These are phyloP conservation scores for Paecilomyces niveus DNA, from an alignment of 2,329 filamentous ascomycete species.

Conservation along the genomic window DNA sequence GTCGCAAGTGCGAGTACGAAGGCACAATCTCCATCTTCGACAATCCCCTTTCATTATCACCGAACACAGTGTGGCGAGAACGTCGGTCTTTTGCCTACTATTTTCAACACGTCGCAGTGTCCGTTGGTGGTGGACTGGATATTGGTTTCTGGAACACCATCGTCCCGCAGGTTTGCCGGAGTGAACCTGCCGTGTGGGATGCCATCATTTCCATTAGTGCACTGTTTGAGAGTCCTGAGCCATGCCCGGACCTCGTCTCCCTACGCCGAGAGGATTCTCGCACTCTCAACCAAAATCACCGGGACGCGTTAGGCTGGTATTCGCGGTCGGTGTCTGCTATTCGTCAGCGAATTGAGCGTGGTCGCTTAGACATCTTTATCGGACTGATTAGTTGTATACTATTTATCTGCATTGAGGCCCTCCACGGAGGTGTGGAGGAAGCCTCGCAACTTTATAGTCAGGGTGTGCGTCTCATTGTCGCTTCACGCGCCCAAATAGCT, in stretches of 20 bases:
- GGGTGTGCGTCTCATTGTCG: conserved; percentile 18
- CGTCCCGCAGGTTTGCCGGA: conserved; percentile 28
- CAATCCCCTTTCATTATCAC: conserved; percentile 11
- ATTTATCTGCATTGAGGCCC: conserved; percentile 27
- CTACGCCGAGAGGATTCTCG: too few relatives aligned
- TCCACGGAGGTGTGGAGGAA: conserved; percentile 18
- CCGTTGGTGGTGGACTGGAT: conserved; percentile 27
- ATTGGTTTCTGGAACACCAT: conserved; percentile 28
- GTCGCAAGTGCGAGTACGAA: conserved; percentile 26
- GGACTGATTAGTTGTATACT: conserved; percentile 24
- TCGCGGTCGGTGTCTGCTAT: conserved; percentile 21
- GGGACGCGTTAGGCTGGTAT: conserved; percentile 24
- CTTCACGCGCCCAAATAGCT: conserved; percentile 10
- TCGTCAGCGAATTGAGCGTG: conserved; percentile 16
- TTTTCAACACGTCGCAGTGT: conserved; percentile 23
- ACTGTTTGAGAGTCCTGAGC: conserved; percentile 23
- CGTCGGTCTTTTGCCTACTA: conserved; percentile 33
- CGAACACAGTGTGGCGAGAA: conserved; percentile 22
- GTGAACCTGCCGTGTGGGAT: conserved; percentile 32
- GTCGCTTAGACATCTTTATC: conserved; percentile 17
- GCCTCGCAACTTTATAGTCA: conserved; percentile 22
- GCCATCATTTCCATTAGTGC: conserved; percentile 30
- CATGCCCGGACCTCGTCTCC: conserved; percentile 5
- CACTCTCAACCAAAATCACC: conserved; percentile 9
- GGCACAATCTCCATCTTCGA: conserved; percentile 2